Evolutionary conservation across 345 rosid species (phyloP), one percentile per base, ranked within the genome.

Genomic region (Sapria himalayana): DNA sequence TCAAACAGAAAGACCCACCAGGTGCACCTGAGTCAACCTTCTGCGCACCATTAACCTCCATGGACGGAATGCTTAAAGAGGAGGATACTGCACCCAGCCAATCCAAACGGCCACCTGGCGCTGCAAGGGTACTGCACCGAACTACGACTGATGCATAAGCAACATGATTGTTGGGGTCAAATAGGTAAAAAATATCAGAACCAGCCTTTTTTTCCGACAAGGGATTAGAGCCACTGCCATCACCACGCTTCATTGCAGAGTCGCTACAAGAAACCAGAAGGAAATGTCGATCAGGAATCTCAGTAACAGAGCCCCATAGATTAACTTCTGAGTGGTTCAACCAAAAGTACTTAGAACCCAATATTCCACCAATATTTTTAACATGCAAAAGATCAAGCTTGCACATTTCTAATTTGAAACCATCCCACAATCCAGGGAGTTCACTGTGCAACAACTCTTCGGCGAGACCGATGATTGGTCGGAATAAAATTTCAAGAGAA

Each of bases 201-300:
- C 98, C 98, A 63, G 95, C 95, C 35, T 59, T 55, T 56, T 77
- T 55, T 46, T 85, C 72, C 11, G 98, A 89, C 50, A 79, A 64
- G 11, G 66, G 91, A 71, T 82, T 82, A 44, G 92, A 79, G 64
- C 93, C 93, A 48, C 74, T 81, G 48, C 98, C 98, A 64, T 82
- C 80, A 41, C 98, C 98, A 19, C 95, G 95, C 52, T 76, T 79
- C 69, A 72, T 69, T 19, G 80, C 46, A 37, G 95, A 69, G 55
- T 89, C 68, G 63, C 73, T 66, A 56, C 98, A 82, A 35, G 84
- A 70, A 54, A 82, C 67, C 50, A 89, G 61, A 59, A 76, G 70
- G 60, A 82, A 61, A 41, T 76, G 74, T 49, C 45, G 55, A 60
- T 60, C 68, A 19, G 63, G 75, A 48, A 63, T 61, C 41, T 54